Evolutionary conservation across 805 yeast species (phyloP).

Genomic region (Ogataea thermomethanolica): DNA sequence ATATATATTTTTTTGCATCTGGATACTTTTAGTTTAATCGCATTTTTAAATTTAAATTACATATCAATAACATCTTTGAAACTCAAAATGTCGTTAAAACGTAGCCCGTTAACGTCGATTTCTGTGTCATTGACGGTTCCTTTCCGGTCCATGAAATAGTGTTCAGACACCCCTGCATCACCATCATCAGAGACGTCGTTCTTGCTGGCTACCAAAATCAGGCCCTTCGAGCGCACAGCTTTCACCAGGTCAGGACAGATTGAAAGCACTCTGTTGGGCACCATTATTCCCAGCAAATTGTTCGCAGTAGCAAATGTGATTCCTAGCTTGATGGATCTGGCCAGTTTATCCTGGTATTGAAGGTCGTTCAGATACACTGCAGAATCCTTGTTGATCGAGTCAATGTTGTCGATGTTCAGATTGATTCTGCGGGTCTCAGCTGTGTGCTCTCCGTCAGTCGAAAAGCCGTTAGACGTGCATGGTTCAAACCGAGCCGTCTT

Average conservation of each 20-base stretch:
- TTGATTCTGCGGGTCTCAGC: conserved; percentile 11
- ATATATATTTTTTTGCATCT: background rate
- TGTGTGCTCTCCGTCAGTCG: conserved; percentile 8
- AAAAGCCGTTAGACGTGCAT: conserved; percentile 42
- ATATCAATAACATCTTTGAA: conserved; percentile 57
- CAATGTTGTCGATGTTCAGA: conserved; percentile 34
- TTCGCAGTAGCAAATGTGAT: conserved; percentile 75
- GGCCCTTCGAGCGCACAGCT: conserved; percentile 73
- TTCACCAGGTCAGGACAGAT: conserved; percentile 75
- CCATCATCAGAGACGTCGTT: conserved; percentile 15
- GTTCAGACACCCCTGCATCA: conserved; percentile 2
- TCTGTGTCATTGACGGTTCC: conserved; percentile 30
- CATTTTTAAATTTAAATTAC: conserved; percentile 10
- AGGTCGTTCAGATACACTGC: conserved; percentile 31
- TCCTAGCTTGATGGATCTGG: conserved; percentile 77
- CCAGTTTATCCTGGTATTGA: conserved; percentile 40
- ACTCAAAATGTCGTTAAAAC: conserved; percentile 59
- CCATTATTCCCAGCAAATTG: conserved; percentile 79
- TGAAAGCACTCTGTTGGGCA: conserved; percentile 65
- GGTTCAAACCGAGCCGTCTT: conserved; percentile 31
- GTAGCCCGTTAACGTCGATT: conserved; percentile 57
- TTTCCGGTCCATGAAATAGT: conserved; percentile 3
- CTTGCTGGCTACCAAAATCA: conserved; percentile 63
- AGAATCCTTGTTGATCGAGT: conserved; percentile 35
- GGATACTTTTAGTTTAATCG: background rate